These are phyloP conservation scores for Schwanniomyces polymorphus DNA, from an alignment of 805 yeast species.

Conservation along the genomic window DNA sequence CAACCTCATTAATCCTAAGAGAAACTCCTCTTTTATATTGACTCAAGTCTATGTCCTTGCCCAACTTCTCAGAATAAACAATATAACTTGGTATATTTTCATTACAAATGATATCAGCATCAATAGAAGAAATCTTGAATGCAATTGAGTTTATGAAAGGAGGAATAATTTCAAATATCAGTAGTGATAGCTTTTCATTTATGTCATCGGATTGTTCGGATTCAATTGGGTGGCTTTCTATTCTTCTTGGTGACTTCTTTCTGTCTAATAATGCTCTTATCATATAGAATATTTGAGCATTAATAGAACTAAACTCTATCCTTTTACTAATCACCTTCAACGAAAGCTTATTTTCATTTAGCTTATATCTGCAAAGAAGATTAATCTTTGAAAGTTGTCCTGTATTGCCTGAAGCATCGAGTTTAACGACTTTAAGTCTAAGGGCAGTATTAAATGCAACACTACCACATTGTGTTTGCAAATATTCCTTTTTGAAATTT, in stretches of 20 bases:
- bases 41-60: constrained; percentile 30
- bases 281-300: constrained; percentile 35
- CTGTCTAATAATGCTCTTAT: constrained; percentile 32
- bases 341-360: constrained; percentile 18
- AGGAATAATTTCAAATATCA: constrained; percentile 35
- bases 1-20: constrained; percentile 18
- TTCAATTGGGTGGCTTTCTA: constrained; percentile 8
- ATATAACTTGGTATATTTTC: constrained; percentile 38
- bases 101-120: constrained; percentile 37
- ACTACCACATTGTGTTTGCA: constrained; percentile 7
- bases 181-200: constrained; percentile 11
- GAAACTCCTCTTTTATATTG: constrained; percentile 40
- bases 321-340: constrained; percentile 25
- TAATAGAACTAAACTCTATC: constrained; percentile 31
- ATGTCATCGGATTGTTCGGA: constrained; percentile 1
- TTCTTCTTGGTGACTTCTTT: background rate
- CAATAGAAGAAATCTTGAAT: constrained; percentile 23
- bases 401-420: constrained; percentile 32
- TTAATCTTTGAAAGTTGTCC: constrained; percentile 26
- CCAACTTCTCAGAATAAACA: constrained; percentile 19
- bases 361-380: constrained; percentile 23
- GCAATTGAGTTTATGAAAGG: constrained; percentile 22
- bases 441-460: constrained; percentile 21
- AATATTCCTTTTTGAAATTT: constrained; percentile 11
- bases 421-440: constrained; percentile 28